Conservation (phyloP, 164 flowering plant genomes). For the Cinnamomum chago region DNA sequence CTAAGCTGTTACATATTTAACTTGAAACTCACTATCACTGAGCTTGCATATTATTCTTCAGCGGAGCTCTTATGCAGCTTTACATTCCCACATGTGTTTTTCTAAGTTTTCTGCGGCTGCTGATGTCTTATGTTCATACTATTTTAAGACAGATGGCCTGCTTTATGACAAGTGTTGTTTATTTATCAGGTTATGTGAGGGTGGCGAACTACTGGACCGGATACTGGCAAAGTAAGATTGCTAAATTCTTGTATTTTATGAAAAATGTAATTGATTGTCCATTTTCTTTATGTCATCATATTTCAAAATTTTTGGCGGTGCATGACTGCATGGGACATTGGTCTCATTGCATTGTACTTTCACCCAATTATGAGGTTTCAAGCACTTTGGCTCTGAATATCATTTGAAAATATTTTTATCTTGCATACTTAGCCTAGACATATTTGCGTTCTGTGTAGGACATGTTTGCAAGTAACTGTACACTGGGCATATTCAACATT, state of each 20-base stretch:
- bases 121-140: neutral
- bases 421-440: too few relatives aligned
- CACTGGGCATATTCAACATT: neutral
- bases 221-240: constrained; percentile 84
- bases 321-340: neutral
- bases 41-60: too few relatives aligned
- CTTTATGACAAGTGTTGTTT: neutral
- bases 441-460: neutral
- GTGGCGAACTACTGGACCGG: constrained; percentile 93
- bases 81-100: neutral
- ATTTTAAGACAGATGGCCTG: neutral
- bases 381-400: neutral
- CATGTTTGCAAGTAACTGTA: neutral
- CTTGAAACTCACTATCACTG: neutral
- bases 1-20: too few relatives aligned
- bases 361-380: neutral
- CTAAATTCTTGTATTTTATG: neutral
- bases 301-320: neutral
- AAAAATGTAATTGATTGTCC: neutral
- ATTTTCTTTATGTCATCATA: neutral
- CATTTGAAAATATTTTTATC: neutral
- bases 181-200: constrained; percentile 84
- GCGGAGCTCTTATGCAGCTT: neutral
- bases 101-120: neutral
- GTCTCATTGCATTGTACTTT: neutral